phyloP scores from a whole-genome alignment of 1,284 basidiomycete species.

The Lentinus polychrous region DNA sequence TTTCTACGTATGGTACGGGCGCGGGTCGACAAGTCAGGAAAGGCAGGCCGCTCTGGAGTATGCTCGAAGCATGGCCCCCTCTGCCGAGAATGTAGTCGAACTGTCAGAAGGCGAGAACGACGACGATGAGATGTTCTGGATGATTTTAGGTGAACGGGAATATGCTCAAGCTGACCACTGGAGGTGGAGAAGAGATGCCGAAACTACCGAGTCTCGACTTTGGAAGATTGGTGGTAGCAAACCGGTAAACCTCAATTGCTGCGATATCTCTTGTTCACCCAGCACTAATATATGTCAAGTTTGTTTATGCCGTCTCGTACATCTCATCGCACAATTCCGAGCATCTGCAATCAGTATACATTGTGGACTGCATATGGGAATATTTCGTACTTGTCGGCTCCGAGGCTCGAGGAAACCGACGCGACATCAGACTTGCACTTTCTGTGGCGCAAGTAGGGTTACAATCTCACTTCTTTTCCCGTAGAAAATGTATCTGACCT shows the following conservation, averaged over 20 bases:
- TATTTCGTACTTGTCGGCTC: conserved; percentile 69
- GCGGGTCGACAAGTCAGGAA: conserved; percentile 54
- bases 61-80: conserved; percentile 38
- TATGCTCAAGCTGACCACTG: conserved; percentile 76
- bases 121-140: conserved; percentile 75
- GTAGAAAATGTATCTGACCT: background rate
- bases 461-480: conserved; percentile 1
- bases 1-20: conserved; percentile 73
- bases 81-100: conserved; percentile 38
- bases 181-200: conserved; percentile 50
- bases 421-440: conserved; percentile 56
- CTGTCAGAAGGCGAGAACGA: conserved; percentile 56
- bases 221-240: conserved; percentile 9
- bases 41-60: conserved; percentile 55
- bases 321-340: conserved; percentile 17
- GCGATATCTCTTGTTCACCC: background rate
- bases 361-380: conserved; percentile 72
- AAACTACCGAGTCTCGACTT: conserved; percentile 32
- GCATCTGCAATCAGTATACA: conserved; percentile 37
- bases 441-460: conserved; percentile 45
- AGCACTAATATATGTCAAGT: background rate
- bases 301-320: background rate
- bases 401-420: conserved; percentile 49
- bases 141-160: conserved; percentile 65
- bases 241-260: background rate